Evolutionary conservation across 306 rosid genomes (phyloP).

Genomic region (Geum urbanum): DNA sequence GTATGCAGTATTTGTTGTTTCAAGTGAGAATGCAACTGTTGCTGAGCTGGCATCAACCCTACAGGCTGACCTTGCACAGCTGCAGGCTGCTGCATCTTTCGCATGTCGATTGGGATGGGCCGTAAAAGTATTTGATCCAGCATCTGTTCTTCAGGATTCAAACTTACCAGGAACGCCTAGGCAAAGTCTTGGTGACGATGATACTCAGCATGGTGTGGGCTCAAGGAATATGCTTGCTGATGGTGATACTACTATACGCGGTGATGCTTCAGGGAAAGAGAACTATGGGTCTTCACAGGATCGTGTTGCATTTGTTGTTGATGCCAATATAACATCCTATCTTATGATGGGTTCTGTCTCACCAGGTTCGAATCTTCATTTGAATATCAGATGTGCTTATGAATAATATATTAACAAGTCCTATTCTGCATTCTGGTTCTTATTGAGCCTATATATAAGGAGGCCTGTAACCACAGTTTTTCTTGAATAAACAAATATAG

Average conservation of each 20-base stretch:
- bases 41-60: constrained; percentile 85
- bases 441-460: neutral
- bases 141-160: constrained; percentile 58
- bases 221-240: constrained; percentile 44
- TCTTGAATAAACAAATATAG: neutral
- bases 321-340: constrained; percentile 94
- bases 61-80: constrained; percentile 74
- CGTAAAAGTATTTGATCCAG: constrained; percentile 76
- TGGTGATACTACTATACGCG: constrained; percentile 58
- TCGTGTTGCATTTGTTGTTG: constrained; percentile 88
- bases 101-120: constrained; percentile 93
- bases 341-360: constrained; percentile 99
- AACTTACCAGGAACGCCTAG: constrained; percentile 53
- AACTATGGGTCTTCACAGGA: constrained; percentile 49
- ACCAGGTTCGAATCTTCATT: constrained; percentile 64
- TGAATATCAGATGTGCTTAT: constrained; percentile 12
- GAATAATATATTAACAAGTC: neutral
- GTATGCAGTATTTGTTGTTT: constrained; percentile 96
- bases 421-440: neutral
- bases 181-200: constrained; percentile 52
- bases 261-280: constrained; percentile 53
- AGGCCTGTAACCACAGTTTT: neutral
- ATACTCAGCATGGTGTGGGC: constrained; percentile 44
- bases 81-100: constrained; percentile 93
- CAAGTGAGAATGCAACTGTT: constrained; percentile 88